Evolutionary conservation across 139 green algal genomes (phyloP), one percentile per base, ranked within the genome.

Genomic region (Chlamydomonas sp.): DNA sequence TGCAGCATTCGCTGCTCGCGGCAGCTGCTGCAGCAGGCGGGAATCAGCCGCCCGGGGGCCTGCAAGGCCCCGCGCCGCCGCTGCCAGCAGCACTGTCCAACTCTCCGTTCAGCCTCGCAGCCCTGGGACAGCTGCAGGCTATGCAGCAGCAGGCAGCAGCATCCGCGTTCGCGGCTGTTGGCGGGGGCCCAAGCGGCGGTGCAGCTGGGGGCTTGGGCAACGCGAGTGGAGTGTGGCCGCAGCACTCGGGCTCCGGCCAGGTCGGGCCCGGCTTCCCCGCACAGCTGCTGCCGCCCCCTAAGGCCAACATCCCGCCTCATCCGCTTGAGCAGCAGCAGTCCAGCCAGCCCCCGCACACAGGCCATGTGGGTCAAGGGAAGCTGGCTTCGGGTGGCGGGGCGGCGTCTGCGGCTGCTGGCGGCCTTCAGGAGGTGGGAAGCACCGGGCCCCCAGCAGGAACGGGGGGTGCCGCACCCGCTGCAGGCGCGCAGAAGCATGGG

Each of bases 291-390:
- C 16, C 4, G 78, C 79, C n/a, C 79, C 17, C 58, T 63, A 76
- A 57, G 63, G 49, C n/a, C 15, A 73, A 31, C 79, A 62, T 63
- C 79, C 15, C 16, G 63, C 84, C 78, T 77, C 84, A 89, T 64
- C 76, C 78, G 3, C 66, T 74, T 59, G 64, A 78, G 64, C 85
- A 85, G 59, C 78, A 85, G 85, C 77, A 85, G 69, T 20, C 14
- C 15, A 10, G 62, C 60, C 76, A 89, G 49, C 75, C 78, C 1
- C 59, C 57, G 3, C 63, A 80, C 58, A 57, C 68, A 3, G 80
- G 60, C 59, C 49, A 89, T 69, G 85, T 64, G 2, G 31, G 71
- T 58, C 71, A 90, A 49, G 31, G 31, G 31, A 49, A 49, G 31
- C 31, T 49, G 31, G 31, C 31, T 49, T 49, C 31, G 31, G 31